Base-by-base conservation (phyloP, 140 eudicot genomes). In the Stevia rebaudiana region DNA sequence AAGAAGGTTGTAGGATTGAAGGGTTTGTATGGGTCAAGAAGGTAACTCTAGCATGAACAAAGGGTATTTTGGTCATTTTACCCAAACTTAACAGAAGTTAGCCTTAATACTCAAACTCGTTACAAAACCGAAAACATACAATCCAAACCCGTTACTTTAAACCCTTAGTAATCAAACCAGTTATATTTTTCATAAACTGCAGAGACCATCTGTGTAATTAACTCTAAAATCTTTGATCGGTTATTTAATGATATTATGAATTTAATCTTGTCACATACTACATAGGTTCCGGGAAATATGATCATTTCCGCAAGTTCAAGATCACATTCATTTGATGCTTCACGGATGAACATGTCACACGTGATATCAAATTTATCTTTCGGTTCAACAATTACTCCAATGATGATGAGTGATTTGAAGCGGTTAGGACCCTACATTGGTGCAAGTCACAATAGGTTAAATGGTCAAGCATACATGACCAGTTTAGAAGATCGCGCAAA, bases 1-100 rank as follows among this genome's bases (percentile, higher is more conserved):
- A 89, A 28, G 94, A 90, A 79, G 95, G 97, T 35, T 90, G 97
- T 55, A 90, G 95, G 67, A 67, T 90, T 21, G 97, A 90, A 81
- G 97, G 97, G 48, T 84, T 80, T 76, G 90, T 90, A 60, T 84
- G 87, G 22, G 95, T 80, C 65, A 90, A 90, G 64, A 90, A 86
- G 90, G 97, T 87, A 79, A 40, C 17, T 23, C 21, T 11, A 24
- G 19, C 43, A 30, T 16, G 46, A n/a, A n/a, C n/a, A n/a, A n/a
- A n/a, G n/a, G n/a, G n/a, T n/a, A n/a, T n/a, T n/a, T n/a, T n/a
- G n/a, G n/a, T n/a, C n/a, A n/a, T n/a, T n/a, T n/a, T n/a, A n/a
- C n/a, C n/a, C n/a, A n/a, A n/a, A n/a, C n/a, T n/a, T n/a, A n/a
- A n/a, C n/a, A n/a, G n/a, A n/a, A n/a, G n/a, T n/a, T n/a, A n/a